These are phyloP conservation scores for Urostyla sp. DNA, from an alignment of 73 alveolate genomes.

Conservation along the genomic window DNA sequence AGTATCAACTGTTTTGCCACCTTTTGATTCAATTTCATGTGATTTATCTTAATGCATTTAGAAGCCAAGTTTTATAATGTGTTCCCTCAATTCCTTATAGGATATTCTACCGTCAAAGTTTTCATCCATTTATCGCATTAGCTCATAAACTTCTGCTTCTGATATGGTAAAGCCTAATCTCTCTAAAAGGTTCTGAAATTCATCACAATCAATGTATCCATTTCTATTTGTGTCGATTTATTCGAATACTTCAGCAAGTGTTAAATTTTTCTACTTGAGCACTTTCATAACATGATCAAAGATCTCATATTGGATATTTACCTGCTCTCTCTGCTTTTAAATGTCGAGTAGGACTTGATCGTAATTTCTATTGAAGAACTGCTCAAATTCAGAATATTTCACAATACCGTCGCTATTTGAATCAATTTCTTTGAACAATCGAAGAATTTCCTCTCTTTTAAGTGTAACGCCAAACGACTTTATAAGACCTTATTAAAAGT, in stretches of 20 bases:
- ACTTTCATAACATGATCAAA: constrained; percentile 61
- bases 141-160: constrained; percentile 42
- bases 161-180: constrained; percentile 61
- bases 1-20: neutral
- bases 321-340: neutral
- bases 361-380: constrained; percentile 42
- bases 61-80: constrained; percentile 40
- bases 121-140: constrained; percentile 69
- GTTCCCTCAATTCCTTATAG: constrained; percentile 46
- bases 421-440: constrained; percentile 52
- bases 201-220: constrained; percentile 65
- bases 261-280: constrained; percentile 37
- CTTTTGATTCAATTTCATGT: neutral
- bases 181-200: constrained; percentile 52
- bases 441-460: constrained; percentile 40
- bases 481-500: constrained; percentile 22
- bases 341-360: neutral
- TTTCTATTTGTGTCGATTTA: constrained; percentile 54
- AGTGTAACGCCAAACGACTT: constrained; percentile 32
- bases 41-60: constrained; percentile 2
- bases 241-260: constrained; percentile 61
- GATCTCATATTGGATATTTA: constrained; percentile 44
- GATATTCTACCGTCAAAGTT: constrained; percentile 65
- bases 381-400: constrained; percentile 50
- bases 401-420: constrained; percentile 50